phyloP scores from a whole-genome alignment of 768 basidiomycete genomes.

The Trametes villosa region DNA sequence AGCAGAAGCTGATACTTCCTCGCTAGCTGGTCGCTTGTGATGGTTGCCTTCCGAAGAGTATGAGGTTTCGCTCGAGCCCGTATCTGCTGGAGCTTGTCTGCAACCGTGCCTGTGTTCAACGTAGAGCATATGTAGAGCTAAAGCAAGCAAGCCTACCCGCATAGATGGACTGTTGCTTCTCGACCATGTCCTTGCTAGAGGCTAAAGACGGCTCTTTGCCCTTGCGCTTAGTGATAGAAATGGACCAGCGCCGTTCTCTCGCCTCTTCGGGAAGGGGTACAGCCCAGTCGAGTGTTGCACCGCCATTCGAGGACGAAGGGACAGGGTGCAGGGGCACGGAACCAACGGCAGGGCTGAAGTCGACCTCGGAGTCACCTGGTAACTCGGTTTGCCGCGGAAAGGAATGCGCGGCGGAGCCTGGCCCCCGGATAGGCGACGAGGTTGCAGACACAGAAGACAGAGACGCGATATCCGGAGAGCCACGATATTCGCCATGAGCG shows the following conservation, averaged over 20 bases:
- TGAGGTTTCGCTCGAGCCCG: conserved; percentile 52
- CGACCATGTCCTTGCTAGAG: conserved; percentile 48
- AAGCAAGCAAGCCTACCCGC: conserved; percentile 45
- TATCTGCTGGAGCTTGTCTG: conserved; percentile 63
- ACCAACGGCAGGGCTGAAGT: conserved; percentile 71
- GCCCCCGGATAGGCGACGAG: conserved; percentile 36
- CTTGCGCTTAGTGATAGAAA: conserved; percentile 62
- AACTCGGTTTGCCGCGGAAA: conserved; percentile 4
- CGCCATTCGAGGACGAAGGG: conserved; percentile 70
- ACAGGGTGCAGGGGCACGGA: conserved; percentile 59
- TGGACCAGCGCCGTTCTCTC: conserved; percentile 65
- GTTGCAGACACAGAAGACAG: conserved; percentile 36
- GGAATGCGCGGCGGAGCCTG: conserved; percentile 5
- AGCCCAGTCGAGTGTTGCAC: conserved; percentile 77
- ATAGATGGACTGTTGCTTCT: conserved; percentile 64
- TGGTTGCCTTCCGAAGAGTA: conserved; percentile 65
- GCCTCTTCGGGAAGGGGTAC: conserved; percentile 58
- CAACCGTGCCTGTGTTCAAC: no score
- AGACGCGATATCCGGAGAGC: conserved; percentile 34
- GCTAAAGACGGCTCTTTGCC: conserved; percentile 55
- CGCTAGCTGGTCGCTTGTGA: conserved; percentile 66
- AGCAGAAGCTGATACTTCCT: conserved; percentile 66
- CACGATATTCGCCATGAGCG: conserved; percentile 26
- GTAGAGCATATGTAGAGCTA: no score
- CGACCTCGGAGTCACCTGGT: conserved; percentile 51